Percentiles rank a stretch among this genome's conserved stretches.
These are phyloP conservation scores for Andrographis paniculata DNA, from an alignment of 305 asterid genomes.

Conservation along the genomic window DNA sequence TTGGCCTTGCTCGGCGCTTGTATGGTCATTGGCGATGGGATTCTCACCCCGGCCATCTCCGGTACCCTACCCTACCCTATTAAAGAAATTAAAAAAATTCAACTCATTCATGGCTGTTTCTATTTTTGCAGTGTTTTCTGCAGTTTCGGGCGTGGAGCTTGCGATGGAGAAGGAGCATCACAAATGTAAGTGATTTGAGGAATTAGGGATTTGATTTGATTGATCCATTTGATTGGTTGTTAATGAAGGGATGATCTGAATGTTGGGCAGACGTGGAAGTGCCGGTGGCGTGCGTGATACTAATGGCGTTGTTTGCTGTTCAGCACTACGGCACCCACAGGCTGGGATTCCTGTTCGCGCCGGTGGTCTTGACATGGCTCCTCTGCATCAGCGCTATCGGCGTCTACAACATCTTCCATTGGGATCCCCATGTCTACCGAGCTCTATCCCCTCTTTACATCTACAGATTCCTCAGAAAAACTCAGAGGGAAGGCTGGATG, in stretches of 20 bases:
- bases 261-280: constrained; percentile 62
- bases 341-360: constrained; percentile 71
- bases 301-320: constrained; percentile 61
- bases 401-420: constrained; percentile 44
- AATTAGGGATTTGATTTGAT: no score
- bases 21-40: constrained; percentile 80
- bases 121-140: constrained; percentile 49
- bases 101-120: no score
- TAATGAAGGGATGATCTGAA: no score
- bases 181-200: constrained; percentile 38
- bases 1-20: constrained; percentile 66
- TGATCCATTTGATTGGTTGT: no score
- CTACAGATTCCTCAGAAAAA: constrained; percentile 58
- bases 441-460: constrained; percentile 64
- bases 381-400: constrained; percentile 59
- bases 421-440: constrained; percentile 55
- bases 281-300: constrained; percentile 55
- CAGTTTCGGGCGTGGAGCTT: constrained; percentile 71
- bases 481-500: constrained; percentile 60
- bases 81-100: no score
- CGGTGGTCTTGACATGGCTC: constrained; percentile 66
- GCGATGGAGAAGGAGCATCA: constrained; percentile 60
- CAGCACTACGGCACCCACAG: constrained; percentile 79
- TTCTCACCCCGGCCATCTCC: constrained; percentile 60
- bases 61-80: constrained; percentile 23